These are phyloP conservation scores for Penicillium lividum DNA, from an alignment of 495 filamentous ascomycete species.

Conservation along the genomic window DNA sequence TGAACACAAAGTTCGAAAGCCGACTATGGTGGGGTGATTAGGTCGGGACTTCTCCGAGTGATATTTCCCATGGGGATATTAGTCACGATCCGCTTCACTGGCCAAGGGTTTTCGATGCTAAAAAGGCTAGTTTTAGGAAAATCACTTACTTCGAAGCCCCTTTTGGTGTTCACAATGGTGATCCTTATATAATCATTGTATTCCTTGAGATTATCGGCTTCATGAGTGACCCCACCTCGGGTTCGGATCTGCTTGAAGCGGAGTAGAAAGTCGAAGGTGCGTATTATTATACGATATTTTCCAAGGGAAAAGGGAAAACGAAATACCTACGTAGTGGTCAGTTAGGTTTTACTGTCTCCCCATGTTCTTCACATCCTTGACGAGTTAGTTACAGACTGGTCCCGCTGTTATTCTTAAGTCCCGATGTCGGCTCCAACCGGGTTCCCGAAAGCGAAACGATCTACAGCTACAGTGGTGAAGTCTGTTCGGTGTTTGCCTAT, in stretches of 20 bases:
- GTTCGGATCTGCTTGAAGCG: neutral
- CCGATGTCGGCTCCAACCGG: neutral
- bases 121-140: conserved; percentile 1
- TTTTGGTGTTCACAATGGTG: neutral
- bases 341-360: neutral
- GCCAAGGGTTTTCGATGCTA: neutral
- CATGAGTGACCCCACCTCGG: neutral
- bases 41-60: conserved; percentile 9
- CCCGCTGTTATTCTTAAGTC: neutral
- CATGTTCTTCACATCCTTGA: neutral
- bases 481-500: too few species aligned
- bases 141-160: neutral
- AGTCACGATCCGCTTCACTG: conserved; percentile 5
- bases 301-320: neutral
- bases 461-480: neutral
- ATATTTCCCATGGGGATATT: neutral
- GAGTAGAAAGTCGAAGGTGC: neutral
- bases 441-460: neutral
- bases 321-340: neutral
- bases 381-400: neutral
- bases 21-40: conserved; percentile 5
- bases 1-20: conserved; percentile 7
- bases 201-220: neutral
- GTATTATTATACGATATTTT: neutral
- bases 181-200: neutral